phyloP scores from a whole-genome alignment of 306 rosid genomes.

The Arachis hypogaea region DNA sequence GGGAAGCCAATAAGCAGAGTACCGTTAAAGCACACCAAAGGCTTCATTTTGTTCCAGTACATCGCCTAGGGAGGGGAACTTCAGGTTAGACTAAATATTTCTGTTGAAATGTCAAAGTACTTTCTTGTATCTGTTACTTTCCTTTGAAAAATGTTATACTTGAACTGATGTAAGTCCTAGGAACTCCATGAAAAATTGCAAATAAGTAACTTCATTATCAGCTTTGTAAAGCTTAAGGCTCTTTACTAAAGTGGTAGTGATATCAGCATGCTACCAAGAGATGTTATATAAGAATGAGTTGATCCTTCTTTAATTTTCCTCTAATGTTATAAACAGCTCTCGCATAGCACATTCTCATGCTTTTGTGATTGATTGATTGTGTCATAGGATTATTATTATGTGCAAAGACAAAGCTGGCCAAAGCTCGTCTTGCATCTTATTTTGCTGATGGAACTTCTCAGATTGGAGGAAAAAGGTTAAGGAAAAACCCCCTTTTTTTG shows the following conservation, averaged over 20 bases:
- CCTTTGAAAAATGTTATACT: conserved; percentile 6
- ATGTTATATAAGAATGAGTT: not conserved
- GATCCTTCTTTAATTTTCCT: conserved; percentile 19
- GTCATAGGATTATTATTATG: conserved; percentile 75
- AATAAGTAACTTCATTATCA: not conserved
- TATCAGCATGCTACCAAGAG: conserved; percentile 18
- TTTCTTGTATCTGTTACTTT: conserved; percentile 30
- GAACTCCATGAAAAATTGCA: conserved; percentile 10
- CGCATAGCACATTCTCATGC: conserved; percentile 18
- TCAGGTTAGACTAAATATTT: conserved; percentile 66
- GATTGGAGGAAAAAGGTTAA: conserved; percentile 65
- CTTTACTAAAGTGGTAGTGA: conserved; percentile 10
- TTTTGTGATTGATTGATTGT: conserved; percentile 37
- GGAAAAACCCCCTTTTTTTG: conserved; percentile 31
- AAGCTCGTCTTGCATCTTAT: conserved; percentile 72
- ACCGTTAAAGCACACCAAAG: conserved; percentile 42
- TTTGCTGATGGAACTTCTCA: conserved; percentile 86
- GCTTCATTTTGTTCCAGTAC: conserved; percentile 77
- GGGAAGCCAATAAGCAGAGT: conserved; percentile 54
- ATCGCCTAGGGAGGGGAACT: conserved; percentile 96
- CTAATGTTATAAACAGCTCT: conserved; percentile 24
- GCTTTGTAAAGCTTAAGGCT: conserved; percentile 3
- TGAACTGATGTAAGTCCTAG: conserved; percentile 25
- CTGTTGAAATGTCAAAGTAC: conserved; percentile 33
- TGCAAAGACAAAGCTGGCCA: conserved; percentile 85